These are phyloP conservation scores for Diphasiastrum complanatum DNA, from an alignment of 83 land plant species.

Conservation along the genomic window DNA sequence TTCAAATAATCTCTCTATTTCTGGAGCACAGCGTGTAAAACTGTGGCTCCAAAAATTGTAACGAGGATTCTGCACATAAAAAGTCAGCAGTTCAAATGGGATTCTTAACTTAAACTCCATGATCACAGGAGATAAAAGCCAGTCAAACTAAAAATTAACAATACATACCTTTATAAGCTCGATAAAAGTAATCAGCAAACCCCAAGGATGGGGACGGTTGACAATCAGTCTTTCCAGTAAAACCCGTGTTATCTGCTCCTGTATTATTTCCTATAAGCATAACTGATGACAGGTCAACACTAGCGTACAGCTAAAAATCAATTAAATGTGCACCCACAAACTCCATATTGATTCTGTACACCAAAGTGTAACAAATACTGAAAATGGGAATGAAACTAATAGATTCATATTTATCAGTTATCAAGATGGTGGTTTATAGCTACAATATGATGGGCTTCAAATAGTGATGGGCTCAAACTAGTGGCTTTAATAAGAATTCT, in stretches of 20 bases:
- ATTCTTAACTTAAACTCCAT: neutral
- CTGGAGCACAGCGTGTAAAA: constrained; percentile 87
- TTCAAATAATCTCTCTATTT: constrained; percentile 87
- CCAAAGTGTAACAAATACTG: too few relatives aligned
- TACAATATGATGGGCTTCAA: too few relatives aligned
- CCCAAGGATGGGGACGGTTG: constrained; percentile 98
- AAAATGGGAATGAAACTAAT: too few relatives aligned
- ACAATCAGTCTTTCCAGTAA: constrained; percentile 87
- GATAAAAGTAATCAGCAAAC: constrained; percentile 90
- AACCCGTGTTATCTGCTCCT: constrained; percentile 94
- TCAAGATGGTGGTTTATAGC: too few relatives aligned
- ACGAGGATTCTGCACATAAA: constrained; percentile 64
- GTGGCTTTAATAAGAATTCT: neutral
- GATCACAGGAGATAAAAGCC: constrained; percentile 4
- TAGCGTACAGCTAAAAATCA: too few relatives aligned
- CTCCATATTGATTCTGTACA: too few relatives aligned
- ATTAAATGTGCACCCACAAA: too few relatives aligned
- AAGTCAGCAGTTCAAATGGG: neutral
- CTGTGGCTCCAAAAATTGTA: constrained; percentile 81
- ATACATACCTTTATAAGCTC: constrained; percentile 87
- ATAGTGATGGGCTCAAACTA: too few relatives aligned
- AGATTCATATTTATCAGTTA: too few relatives aligned
- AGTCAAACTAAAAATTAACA: neutral
- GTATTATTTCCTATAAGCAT: constrained; percentile 67
- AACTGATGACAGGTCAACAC: too few relatives aligned